Evolutionary conservation across 2,329 filamentous ascomycete species (phyloP).

Genomic region (Penicillium sp.): DNA sequence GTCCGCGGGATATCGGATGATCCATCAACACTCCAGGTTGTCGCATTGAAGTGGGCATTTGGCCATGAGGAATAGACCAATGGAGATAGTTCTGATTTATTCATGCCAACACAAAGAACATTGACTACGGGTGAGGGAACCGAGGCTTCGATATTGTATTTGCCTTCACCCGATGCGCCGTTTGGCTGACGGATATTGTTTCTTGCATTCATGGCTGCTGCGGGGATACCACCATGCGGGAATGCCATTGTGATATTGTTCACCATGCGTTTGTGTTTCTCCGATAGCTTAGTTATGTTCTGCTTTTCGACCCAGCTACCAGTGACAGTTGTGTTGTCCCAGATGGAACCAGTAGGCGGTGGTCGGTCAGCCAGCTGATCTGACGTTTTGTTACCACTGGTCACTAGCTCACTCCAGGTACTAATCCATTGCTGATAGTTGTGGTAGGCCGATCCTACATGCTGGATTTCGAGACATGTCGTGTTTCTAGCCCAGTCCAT

Average conservation of each 20-base stretch:
- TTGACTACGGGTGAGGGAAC: constrained; percentile 71
- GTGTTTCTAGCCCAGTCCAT: constrained; percentile 47
- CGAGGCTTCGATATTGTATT: constrained; percentile 67
- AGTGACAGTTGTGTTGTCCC: constrained; percentile 70
- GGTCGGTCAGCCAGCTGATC: constrained; percentile 54
- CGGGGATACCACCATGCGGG: constrained; percentile 70
- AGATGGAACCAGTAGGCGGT: constrained; percentile 61
- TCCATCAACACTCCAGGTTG: constrained; percentile 28
- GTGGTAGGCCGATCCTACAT: constrained; percentile 67
- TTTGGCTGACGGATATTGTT: constrained; percentile 72
- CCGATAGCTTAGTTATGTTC: constrained; percentile 55
- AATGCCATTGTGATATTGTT: constrained; percentile 78
- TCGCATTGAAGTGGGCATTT: constrained; percentile 30
- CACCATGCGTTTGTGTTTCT: constrained; percentile 57
- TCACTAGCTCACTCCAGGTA: constrained; percentile 55
- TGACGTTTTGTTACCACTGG: constrained; percentile 45
- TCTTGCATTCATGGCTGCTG: constrained; percentile 59
- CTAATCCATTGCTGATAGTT: constrained; percentile 65
- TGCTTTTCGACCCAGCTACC: constrained; percentile 67
- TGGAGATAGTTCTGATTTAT: constrained; percentile 58
- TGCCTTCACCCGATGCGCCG: constrained; percentile 64
- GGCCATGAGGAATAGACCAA: constrained; percentile 67
- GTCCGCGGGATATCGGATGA: constrained; percentile 34
- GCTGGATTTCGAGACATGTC: constrained; percentile 68
- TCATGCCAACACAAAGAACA: constrained; percentile 70